Base-by-base conservation (phyloP, 768 basidiomycete species). In the Rhodosporidiobolus odoratus region DNA sequence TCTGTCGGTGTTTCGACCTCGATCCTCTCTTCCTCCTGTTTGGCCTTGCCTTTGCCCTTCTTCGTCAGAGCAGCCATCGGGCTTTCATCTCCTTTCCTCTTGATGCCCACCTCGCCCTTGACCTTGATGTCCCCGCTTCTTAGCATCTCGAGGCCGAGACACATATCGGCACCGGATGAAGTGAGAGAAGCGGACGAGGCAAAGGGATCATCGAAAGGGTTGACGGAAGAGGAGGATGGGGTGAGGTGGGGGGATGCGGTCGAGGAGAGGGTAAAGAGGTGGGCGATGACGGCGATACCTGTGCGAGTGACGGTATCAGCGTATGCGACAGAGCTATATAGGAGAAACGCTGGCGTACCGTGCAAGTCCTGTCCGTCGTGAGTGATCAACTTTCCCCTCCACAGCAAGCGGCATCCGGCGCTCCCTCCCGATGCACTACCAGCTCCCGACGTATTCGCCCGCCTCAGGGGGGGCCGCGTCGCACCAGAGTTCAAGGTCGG, bases 201-300 rank as follows among this genome's bases (percentile, higher is more conserved):
- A 62, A 73, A 73, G 19, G 72, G 72, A 54, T 73, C 72, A n/a
- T 73, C 72, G 62, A 73, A 73, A 4, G 72, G 72, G 2, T 68
- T 69, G 32, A 66, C 32, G 17, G 37, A 34, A 10, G 68, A 21
- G 0, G 68, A 2, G 30, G 66, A 37, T n/a, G 69, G 16, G 15
- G 47, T 21, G 17, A 43, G 50, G 45, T 21, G 65, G 15, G 27
- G 65, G 4, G 48, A 47, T 27, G 32, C 27, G 30, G 52, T 27
- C 19, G 66, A 61, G 6, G 71, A 54, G 30, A 72, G 57, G n/a
- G 71, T 48, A 41, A 73, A 73, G 52, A 73, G 62, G 62, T 73
- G 72, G 3, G 72, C 72, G 50, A 73, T 63, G 62, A 73, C 58
- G 21, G 72, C 72, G 38, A 73, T 34, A 0, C 72, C 72, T 73